Evolutionary conservation across 2,329 filamentous ascomycete genomes (phyloP).

Genomic region (Diaporthe citri): DNA sequence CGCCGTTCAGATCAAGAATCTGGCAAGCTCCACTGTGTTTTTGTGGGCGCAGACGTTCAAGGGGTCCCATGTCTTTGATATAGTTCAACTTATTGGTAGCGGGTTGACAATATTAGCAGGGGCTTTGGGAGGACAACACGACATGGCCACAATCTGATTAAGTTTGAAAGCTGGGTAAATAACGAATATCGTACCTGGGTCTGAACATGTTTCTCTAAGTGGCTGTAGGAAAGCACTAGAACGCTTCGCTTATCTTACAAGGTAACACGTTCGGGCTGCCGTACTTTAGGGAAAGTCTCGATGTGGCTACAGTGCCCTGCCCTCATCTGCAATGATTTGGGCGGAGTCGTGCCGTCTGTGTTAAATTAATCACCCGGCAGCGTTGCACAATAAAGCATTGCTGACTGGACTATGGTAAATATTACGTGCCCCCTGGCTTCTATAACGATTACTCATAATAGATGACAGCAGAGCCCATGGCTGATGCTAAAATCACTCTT

Average conservation of each 20-base stretch:
- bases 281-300: neutral
- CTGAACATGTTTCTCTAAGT: neutral
- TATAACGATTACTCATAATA: too few species aligned
- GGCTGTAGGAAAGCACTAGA: neutral
- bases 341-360: too few species aligned
- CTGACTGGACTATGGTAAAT: too few species aligned
- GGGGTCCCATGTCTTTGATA: neutral
- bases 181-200: neutral
- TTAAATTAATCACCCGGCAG: too few species aligned
- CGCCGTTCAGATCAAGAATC: neutral
- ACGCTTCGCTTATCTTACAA: neutral
- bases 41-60: conserved; percentile 11
- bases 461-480: too few species aligned
- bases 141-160: neutral
- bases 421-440: too few species aligned
- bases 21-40: neutral
- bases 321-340: too few species aligned
- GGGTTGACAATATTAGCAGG: neutral
- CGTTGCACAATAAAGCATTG: too few species aligned
- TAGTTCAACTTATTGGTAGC: neutral
- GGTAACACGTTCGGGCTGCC: too few species aligned
- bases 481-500: too few species aligned
- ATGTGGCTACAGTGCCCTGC: neutral
- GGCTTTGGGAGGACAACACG: neutral
- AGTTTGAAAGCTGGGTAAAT: neutral